These are phyloP conservation scores for Artemisia tridentata DNA, from an alignment of 129 eudicot species.

Conservation along the genomic window DNA sequence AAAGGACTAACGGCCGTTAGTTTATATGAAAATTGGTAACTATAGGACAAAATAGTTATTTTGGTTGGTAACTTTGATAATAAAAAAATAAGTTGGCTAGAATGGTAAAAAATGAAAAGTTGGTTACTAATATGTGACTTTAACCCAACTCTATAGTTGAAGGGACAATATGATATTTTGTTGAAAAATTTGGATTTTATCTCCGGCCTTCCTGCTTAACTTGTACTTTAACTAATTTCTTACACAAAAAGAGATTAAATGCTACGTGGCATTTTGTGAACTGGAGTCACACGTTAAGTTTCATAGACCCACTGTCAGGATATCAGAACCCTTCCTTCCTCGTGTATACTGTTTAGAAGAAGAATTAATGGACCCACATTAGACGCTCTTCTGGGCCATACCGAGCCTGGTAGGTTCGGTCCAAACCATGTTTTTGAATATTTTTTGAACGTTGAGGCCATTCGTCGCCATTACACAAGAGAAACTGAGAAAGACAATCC, in stretches of 20 bases:
- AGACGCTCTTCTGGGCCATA: conserved; percentile 36
- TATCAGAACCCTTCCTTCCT: background rate
- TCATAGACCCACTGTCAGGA: background rate
- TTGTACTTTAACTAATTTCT: conserved; percentile 15
- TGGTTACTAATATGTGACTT: too few relatives aligned
- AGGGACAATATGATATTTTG: background rate
- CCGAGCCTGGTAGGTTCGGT: conserved; percentile 48
- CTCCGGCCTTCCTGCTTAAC: conserved; percentile 20
- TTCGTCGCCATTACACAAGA: conserved; percentile 4
- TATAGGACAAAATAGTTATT: too few relatives aligned
- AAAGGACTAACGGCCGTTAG: too few relatives aligned
- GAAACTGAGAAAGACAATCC: background rate
- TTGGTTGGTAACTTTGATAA: too few relatives aligned
- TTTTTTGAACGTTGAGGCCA: conserved; percentile 47
- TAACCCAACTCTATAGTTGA: background rate
- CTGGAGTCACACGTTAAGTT: conserved; percentile 18
- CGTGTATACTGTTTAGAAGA: too few relatives aligned
- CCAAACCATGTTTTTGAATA: conserved; percentile 52
- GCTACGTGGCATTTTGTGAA: conserved; percentile 20
- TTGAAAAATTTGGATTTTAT: background rate
- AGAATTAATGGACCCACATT: conserved; percentile 23
- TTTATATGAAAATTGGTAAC: too few relatives aligned
- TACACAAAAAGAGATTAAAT: conserved; percentile 6
- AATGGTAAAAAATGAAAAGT: too few relatives aligned
- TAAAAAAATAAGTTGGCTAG: too few relatives aligned